phyloP scores from a whole-genome alignment of 306 rosid species.

The Neltuma alba region DNA sequence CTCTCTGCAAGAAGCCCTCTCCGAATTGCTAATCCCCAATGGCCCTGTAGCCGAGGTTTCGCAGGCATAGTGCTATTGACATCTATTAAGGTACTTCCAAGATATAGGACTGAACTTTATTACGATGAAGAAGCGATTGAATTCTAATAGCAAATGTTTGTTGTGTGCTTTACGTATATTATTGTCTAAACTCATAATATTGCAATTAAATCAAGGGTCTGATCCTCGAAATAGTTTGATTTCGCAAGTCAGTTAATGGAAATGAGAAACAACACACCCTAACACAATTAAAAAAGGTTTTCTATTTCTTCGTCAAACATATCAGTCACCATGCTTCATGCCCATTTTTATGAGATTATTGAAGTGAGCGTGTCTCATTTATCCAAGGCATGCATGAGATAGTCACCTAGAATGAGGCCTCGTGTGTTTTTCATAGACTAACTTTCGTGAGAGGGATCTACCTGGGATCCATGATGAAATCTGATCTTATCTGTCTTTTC shows the following conservation, averaged over 20 bases:
- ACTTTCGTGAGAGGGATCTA: not conserved
- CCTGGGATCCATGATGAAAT: not conserved
- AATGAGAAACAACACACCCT: not conserved
- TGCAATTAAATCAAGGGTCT: not conserved
- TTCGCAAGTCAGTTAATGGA: not conserved
- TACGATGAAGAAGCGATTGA: not conserved
- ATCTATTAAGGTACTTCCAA: not conserved
- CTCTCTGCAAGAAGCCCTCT: constrained; percentile 41
- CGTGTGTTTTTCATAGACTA: not conserved
- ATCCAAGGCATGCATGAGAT: too few relatives aligned
- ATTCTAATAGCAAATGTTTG: not conserved
- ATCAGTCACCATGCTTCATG: not conserved
- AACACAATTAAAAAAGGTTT: not conserved
- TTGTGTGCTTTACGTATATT: not conserved
- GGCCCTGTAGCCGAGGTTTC: constrained; percentile 35
- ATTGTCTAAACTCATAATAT: not conserved
- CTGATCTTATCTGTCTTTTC: not conserved
- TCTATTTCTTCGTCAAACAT: not conserved
- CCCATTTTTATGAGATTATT: not conserved
- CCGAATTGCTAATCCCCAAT: constrained; percentile 26
- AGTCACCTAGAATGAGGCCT: not conserved
- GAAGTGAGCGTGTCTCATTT: too few relatives aligned
- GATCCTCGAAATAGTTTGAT: constrained; percentile 9
- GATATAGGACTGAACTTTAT: not conserved
- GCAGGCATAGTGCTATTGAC: constrained; percentile 19